Base-by-base conservation (phyloP, 805 yeast genomes). In the Grigorovia transvaalensis region DNA sequence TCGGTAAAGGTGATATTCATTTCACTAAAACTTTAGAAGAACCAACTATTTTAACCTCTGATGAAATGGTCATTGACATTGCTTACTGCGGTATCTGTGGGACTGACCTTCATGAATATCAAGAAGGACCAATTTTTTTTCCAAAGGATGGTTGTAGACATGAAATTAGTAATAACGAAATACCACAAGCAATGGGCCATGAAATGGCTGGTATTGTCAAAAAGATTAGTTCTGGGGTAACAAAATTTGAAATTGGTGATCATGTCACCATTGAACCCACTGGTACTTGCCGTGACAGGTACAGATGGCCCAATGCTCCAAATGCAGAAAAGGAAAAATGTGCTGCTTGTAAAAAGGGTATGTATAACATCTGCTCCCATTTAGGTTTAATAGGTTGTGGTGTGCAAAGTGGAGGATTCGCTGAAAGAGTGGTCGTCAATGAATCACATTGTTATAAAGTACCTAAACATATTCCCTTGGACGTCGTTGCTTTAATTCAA, bases 71-170 rank as follows among this genome's bases (percentile, higher is more conserved):
- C 15, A 57, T 77, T 29, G 74, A 71, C 19, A 71, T 76, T n/a
- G 60, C 70, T 9, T 78, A 71, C 61, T 79, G 84, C 58, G 86
- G 86, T 8, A 79, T 81, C 45, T 81, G 86, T 59, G 85, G 85
- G 27, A 73, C 82, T 1, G 85, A 80, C 61, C 65, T 80, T 44
- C 82, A 79, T 57, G 81, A 82, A 62, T 80, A 71, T 57, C 56
- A 68, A 29, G 79, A 75, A 29, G 84, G 82, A 0, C 85, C 87
- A 13, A 78, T 78, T 51, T 80, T 82, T 61, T 79, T 79, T 65
- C 74, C 72, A 5, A 63, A 69, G 52, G 68, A 64, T 42, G 73
- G 74, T 29, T 49, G 58, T 47, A 57, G 57, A 2, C 70, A 75
- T 51, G 68, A 66, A 43, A 62, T 78, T 27, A 50, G 53, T 30